Base-by-base conservation (phyloP, 2,329 filamentous ascomycete genomes). In the Sporothrix pallida region DNA sequence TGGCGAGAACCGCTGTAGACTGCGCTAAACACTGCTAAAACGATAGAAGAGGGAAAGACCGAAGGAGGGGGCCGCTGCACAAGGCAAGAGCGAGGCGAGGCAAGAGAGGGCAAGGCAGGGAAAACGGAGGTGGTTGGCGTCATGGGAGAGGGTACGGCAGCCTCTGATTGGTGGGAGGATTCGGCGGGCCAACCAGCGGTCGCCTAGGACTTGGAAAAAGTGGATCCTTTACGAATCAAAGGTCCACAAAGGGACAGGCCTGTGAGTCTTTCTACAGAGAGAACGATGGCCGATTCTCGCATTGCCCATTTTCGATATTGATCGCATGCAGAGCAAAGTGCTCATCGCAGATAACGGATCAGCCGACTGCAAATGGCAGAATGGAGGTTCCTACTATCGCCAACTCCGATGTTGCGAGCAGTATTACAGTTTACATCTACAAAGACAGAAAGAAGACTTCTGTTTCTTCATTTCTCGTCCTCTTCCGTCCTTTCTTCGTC, bases 71-170 rank as follows among this genome's bases (percentile, higher is more conserved):
- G 54, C 23, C 44, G 8, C 20, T 54, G 65, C 17, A 37, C 31
- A 37, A 37, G 31, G 31, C 48, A 23, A 56, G 20, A 26, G 31
- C 31, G 52, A 56, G 52, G 23, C 42, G 68, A 65, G 69, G 48
- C 48, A 23, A 56, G 20, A 56, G 52, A 56, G 52, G 52, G 23
- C 42, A 71, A 65, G 69, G 48, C 10, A 69, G 54, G 26, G 37
- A 60, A 63, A 50, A 20, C 46, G n/a, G 58, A 48, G 65, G 73
- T 60, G 75, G 73, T 70, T 76, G 75, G 75, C 74, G 75, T 76
- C 75, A 76, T 75, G 75, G 69, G 75, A 58, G 72, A 44, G 13
- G 48, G 56, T 52, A 54, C 0, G 12, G 20, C 46, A 50, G 37
- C 9, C 13, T 13, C 17, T 74, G 72, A 75, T 76, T 76, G 75